Base-by-base conservation (phyloP, 2,329 filamentous ascomycete genomes). In the Myriangium duriaei region DNA sequence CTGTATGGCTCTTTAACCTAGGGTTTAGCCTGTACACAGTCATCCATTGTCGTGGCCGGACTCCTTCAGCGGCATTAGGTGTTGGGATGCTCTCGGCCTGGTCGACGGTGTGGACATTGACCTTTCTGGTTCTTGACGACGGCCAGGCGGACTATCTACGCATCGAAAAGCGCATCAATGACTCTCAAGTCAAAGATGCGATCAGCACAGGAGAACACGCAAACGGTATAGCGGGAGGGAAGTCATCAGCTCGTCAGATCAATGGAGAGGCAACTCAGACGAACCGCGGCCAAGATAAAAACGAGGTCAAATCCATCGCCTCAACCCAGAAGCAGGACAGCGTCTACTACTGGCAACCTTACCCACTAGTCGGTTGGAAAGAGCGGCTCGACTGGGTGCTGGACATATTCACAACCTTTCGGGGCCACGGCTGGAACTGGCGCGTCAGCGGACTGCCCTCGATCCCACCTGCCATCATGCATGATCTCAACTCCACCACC, bases 361-460 rank as follows among this genome's bases (percentile, higher is more conserved):
- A 70, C 46, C 70, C 72, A 0, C 28, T 48, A 4, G 43, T 46
- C 3, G 54, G 62, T 2, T 63, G 74, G 28, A 49, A 56, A 14
- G 67, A 74, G 44, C 68, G 73, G 11, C 46, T 76, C 12, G 67
- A 74, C 41, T 79, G 74, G 73, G 61, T 68, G 3, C 45, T 65
- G 9, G 73, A 76, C 41, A 52, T 76, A 26, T 63, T 74, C 43
- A 65, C 63, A 50, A 74, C 67, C 48, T 72, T 77, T 48, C 64
- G 74, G 32, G 74, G 74, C 7, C 62, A 69, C 21, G 69, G 71
- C 43, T 78, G 74, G 74, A 72, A 67, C 47, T 75, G 71, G 63
- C 62, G 72, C 4, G 64, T 65, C 15, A 58, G 64, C 11, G 63
- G 62, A 5, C 54, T 74, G 1, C 59, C 64, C 1, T 7, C 7